These are phyloP conservation scores for Hibiscus mutabilis DNA, from an alignment of 345 rosid species.

Conservation along the genomic window DNA sequence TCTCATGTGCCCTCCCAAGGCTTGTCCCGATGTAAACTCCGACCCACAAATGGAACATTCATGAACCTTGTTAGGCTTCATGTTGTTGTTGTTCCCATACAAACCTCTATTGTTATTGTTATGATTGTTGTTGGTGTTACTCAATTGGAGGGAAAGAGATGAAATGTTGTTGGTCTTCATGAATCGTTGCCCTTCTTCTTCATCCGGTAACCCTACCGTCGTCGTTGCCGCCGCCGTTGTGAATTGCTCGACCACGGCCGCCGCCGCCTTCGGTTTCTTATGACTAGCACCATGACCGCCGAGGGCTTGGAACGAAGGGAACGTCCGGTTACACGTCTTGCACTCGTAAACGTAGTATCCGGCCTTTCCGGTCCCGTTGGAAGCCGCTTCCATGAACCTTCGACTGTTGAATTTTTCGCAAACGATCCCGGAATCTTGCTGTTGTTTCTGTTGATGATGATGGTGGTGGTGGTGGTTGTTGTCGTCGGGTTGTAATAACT, in stretches of 20 bases:
- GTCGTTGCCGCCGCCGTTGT: neutral
- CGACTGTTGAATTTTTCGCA: constrained; percentile 52
- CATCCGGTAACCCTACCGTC: constrained; percentile 6
- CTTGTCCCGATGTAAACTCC: constrained; percentile 90
- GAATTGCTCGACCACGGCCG: constrained; percentile 13
- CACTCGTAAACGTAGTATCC: constrained; percentile 88
- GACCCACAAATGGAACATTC: constrained; percentile 94
- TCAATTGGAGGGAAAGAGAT: constrained; percentile 57
- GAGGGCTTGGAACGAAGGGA: constrained; percentile 93
- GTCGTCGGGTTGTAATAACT: constrained; percentile 9
- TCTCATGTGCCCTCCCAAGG: constrained; percentile 98
- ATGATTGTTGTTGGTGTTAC: constrained; percentile 19
- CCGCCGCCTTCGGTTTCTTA: constrained; percentile 58
- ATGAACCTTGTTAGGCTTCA: constrained; percentile 53
- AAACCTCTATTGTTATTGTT: constrained; percentile 10
- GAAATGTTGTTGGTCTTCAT: constrained; percentile 34
- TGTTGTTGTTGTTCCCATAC: constrained; percentile 13
- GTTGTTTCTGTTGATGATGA: neutral
- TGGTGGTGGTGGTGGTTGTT: constrained; percentile 8
- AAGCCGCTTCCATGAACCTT: constrained; percentile 53
- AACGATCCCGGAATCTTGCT: constrained; percentile 8
- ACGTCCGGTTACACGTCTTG: constrained; percentile 80
- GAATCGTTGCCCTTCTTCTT: constrained; percentile 27
- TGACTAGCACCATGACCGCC: constrained; percentile 99
- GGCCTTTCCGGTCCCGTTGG: constrained; percentile 43